A percentile compares a stretch with the other conserved stretches of the same genome.
Evolutionary conservation across 2,329 filamentous ascomycete genomes (phyloP).

Genomic region (Niveomyces coronatus): DNA sequence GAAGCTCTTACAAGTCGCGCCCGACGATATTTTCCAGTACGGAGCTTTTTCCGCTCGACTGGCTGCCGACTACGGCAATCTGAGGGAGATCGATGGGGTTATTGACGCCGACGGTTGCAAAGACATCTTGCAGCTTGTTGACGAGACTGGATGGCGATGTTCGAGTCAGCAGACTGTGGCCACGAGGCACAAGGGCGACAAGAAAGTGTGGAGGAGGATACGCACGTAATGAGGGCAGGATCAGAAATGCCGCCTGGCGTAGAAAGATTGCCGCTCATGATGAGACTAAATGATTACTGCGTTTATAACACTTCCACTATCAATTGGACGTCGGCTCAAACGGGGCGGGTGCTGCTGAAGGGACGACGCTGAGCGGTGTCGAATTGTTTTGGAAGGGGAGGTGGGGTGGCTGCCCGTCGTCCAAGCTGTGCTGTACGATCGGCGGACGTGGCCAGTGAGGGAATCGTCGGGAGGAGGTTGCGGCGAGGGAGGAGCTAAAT

Average conservation of each 20-base stretch:
- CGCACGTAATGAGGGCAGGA: conserved; percentile 55
- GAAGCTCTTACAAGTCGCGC: conserved; percentile 77
- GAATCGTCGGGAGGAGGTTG: not conserved
- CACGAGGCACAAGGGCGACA: conserved; percentile 6
- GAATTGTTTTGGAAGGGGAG: conserved; percentile 8
- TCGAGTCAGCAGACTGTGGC: conserved; percentile 10
- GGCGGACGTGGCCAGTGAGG: not conserved
- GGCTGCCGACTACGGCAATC: conserved; percentile 95
- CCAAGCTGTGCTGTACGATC: not conserved
- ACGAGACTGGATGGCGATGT: conserved; percentile 51
- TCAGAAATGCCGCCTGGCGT: conserved; percentile 52
- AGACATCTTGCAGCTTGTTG: conserved; percentile 99
- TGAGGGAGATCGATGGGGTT: conserved; percentile 98
- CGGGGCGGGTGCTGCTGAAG: conserved; percentile 1
- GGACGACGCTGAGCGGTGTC: conserved; percentile 9
- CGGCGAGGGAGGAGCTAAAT: not conserved
- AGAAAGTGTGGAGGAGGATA: conserved; percentile 11
- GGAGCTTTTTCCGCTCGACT: conserved; percentile 98
- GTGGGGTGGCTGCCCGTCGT: conserved; percentile 6
- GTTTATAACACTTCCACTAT: no score
- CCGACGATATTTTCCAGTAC: conserved; percentile 98
- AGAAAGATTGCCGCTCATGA: conserved; percentile 28
- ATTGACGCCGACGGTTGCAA: conserved; percentile 95
- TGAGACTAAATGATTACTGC: no score
- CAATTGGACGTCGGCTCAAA: not conserved